Conservation (phyloP, 441 rosid genomes). For the Iberis amara region DNA sequence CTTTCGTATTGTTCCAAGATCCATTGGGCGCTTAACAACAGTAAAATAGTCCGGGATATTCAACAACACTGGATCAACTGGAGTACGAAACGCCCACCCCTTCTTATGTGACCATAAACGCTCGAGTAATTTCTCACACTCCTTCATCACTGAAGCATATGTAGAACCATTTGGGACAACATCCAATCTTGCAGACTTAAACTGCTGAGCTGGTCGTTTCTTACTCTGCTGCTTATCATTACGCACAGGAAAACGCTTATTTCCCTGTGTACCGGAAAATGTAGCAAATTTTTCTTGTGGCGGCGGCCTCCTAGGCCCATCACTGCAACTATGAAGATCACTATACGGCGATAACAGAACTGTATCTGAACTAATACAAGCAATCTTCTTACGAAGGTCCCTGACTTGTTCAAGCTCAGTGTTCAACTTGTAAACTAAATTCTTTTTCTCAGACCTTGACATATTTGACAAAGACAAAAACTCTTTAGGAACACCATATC, state of each 20-base stretch:
- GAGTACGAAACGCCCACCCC: slow-evolving; percentile 64
- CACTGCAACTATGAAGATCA: slow-evolving; percentile 62
- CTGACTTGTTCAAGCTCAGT: slow-evolving; percentile 73
- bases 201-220: slow-evolving; percentile 33
- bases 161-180: slow-evolving; percentile 33
- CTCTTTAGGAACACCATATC: slow-evolving; percentile 47
- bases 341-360: slow-evolving; percentile 45
- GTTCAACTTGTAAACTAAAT: slow-evolving; percentile 46
- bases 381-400: slow-evolving; percentile 49
- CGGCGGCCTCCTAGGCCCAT: slow-evolving; percentile 52
- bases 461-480: slow-evolving; percentile 56
- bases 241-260: slow-evolving; percentile 45
- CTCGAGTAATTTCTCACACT: slow-evolving; percentile 52
- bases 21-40: slow-evolving; percentile 85
- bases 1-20: slow-evolving; percentile 70
- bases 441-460: slow-evolving; percentile 57
- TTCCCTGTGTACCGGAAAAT: slow-evolving; percentile 41
- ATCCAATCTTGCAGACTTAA: slow-evolving; percentile 33
- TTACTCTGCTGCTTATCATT: slow-evolving; percentile 44
- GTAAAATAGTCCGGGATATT: slow-evolving; percentile 84
- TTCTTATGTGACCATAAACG: slow-evolving; percentile 58
- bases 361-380: slow-evolving; percentile 36
- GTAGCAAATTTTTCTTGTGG: slow-evolving; percentile 32
- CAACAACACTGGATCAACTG: slow-evolving; percentile 71
- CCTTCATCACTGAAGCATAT: slow-evolving; percentile 48